Base-by-base conservation (phyloP, 2,329 filamentous ascomycete genomes). In the Dothideomycetes sp. region DNA sequence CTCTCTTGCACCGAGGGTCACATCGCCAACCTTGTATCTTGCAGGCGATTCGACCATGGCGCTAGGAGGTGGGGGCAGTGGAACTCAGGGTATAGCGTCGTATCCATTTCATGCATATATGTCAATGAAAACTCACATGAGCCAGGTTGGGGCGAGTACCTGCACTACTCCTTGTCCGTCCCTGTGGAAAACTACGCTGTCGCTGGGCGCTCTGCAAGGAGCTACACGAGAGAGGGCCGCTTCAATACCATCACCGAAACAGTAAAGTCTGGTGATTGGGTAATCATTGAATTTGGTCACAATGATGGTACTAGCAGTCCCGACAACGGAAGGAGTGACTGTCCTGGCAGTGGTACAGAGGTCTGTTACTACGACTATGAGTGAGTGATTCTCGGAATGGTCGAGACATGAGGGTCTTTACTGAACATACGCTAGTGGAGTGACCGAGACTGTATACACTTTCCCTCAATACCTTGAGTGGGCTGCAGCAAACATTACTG, bases 261-360 rank as follows among this genome's bases (percentile, higher is more conserved):
- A 2, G 63, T 82, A 17, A 48, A 70, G 51, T 41, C 64, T 1
- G 76, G 75, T 22, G 79, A 84, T 56, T 78, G 74, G 56, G 77
- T 82, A 1, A 64, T 83, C 38, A 81, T 84, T 38, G 79, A 83
- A 50, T 81, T 84, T 50, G 79, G 80, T 0, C 79, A 84, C 63
- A 84, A 84, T 49, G 80, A 84, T 48, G 79, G 77, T 16, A 77
- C 78, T 2, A 69, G 69, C 0, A 57, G 55, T 1, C 68, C 57
- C 10, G 79, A 83, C 55, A 81, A 81, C 48, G 72, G 72, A 1
- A 69, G 77, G 11, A 72, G 70, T 2, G 76, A 73, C 48, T 83
- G 79, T 42, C 53, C 61, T 2, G 75, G 75, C 3, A 59, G 65
- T 0, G 73, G 72, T 11, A 52, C 53, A 5, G 66, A 79, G 52